Percentiles rank a stretch among this genome's conserved stretches.
These are phyloP conservation scores for Mortierella hygrophila DNA, from an alignment of 192 early-diverging fungal species.

Conservation along the genomic window DNA sequence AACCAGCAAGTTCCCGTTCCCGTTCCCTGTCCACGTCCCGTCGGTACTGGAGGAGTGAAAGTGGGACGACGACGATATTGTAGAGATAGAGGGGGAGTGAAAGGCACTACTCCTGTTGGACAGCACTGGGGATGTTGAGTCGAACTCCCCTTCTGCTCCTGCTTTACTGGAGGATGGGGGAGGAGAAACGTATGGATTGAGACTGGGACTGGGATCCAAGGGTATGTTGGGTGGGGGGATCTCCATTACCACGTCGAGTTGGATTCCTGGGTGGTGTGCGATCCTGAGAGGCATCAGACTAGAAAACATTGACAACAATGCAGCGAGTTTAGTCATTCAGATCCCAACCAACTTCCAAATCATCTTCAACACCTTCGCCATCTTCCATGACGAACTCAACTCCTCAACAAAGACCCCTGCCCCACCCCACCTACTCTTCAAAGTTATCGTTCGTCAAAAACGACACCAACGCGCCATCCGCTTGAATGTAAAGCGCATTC, in stretches of 20 bases:
- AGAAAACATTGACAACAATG: background rate
- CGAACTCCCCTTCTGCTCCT: no score
- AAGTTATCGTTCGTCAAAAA: conserved; percentile 5
- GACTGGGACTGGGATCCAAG: background rate
- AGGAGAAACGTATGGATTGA: no score
- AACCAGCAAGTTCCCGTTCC: background rate
- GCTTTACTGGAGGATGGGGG: no score
- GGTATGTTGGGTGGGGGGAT: background rate
- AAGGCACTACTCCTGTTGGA: background rate
- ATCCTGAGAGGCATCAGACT: background rate
- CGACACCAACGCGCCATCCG: background rate
- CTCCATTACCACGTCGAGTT: background rate
- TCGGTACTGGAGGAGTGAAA: background rate
- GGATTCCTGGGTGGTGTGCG: background rate
- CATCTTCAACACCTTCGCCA: background rate
- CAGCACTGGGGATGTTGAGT: background rate
- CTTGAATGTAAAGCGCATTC: background rate
- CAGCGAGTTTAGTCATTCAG: background rate
- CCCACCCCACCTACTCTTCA: background rate
- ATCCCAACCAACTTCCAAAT: background rate
- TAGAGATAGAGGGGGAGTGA: background rate
- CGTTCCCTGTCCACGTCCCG: background rate
- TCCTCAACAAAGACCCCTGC: background rate
- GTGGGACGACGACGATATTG: background rate
- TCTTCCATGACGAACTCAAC: background rate